Evolutionary conservation across 306 rosid species (phyloP).

Genomic region (Malus domestica): DNA sequence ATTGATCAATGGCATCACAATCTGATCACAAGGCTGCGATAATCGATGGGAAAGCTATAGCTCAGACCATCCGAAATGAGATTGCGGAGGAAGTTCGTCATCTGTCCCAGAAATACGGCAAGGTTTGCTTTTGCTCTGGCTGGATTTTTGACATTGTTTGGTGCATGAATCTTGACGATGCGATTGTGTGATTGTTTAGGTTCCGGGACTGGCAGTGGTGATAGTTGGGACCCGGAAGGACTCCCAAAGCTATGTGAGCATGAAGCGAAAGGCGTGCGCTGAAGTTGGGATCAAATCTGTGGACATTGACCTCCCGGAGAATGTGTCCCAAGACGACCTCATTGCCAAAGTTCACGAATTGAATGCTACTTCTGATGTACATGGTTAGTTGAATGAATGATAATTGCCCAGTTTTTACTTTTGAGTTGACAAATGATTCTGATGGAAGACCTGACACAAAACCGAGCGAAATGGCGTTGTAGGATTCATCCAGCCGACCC

Average conservation of each 20-base stretch:
- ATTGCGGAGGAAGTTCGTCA: conserved; percentile 50
- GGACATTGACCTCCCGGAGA: conserved; percentile 70
- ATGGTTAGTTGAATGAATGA: conserved; percentile 39
- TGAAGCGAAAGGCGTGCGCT: conserved; percentile 86
- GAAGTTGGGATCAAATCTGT: conserved; percentile 79
- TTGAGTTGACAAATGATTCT: neutral
- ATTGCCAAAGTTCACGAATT: conserved; percentile 52
- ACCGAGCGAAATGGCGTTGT: no score
- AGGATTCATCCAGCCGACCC: no score
- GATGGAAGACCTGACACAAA: no score
- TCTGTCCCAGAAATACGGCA: conserved; percentile 63
- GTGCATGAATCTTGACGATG: neutral
- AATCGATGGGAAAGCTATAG: conserved; percentile 76
- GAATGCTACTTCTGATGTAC: conserved; percentile 66
- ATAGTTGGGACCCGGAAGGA: conserved; percentile 82
- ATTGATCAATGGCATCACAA: conserved; percentile 22
- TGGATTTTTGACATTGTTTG: neutral
- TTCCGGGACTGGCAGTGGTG: conserved; percentile 91
- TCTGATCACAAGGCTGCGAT: conserved; percentile 56
- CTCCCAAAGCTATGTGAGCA: conserved; percentile 71
- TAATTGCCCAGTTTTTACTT: neutral
- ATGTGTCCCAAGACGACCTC: conserved; percentile 56
- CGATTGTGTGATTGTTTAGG: conserved; percentile 26
- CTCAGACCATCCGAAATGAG: conserved; percentile 70
- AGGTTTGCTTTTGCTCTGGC: conserved; percentile 37